Percentiles rank a stretch among this genome's conserved stretches.
These are phyloP conservation scores for Lactuca saligna DNA, from an alignment of 129 eudicot species.

Conservation along the genomic window DNA sequence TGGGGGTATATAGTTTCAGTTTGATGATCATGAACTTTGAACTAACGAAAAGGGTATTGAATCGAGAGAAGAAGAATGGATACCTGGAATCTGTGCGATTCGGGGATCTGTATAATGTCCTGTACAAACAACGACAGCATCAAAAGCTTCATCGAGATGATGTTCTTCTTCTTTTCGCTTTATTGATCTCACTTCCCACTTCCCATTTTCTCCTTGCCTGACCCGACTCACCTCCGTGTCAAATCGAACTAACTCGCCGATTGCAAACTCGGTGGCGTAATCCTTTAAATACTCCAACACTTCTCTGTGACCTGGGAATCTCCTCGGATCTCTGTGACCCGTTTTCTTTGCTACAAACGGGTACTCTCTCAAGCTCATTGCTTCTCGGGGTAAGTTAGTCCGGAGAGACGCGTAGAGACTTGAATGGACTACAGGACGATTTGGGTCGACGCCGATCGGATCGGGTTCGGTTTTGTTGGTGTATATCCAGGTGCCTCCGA, in stretches of 20 bases:
- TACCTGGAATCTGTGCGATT: constrained; percentile 76
- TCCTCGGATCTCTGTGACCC: constrained; percentile 64
- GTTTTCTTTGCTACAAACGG: constrained; percentile 57
- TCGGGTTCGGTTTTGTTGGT: constrained; percentile 60
- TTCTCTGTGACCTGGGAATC: constrained; percentile 86
- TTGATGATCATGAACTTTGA: not conserved
- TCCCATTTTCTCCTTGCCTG: constrained; percentile 44
- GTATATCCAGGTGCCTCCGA: constrained; percentile 88
- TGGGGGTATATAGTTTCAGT: not conserved
- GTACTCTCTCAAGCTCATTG: constrained; percentile 72
- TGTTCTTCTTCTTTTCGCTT: constrained; percentile 30
- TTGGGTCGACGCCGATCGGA: constrained; percentile 57
- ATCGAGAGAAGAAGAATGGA: constrained; percentile 14
- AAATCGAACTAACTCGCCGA: constrained; percentile 58
- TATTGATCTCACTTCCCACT: constrained; percentile 54
- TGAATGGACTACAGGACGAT: constrained; percentile 48
- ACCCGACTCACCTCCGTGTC: constrained; percentile 64
- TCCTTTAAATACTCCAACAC: constrained; percentile 76
- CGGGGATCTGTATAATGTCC: constrained; percentile 94
- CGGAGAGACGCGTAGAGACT: constrained; percentile 87
- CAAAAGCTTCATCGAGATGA: constrained; percentile 51
- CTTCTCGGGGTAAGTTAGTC: constrained; percentile 81
- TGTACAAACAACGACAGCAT: constrained; percentile 86
- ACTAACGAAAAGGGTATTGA: not conserved
- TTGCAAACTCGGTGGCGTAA: constrained; percentile 56